Base-by-base conservation (phyloP, 371 early-diverging fungal species). In the Rhizopus delemar region DNA sequence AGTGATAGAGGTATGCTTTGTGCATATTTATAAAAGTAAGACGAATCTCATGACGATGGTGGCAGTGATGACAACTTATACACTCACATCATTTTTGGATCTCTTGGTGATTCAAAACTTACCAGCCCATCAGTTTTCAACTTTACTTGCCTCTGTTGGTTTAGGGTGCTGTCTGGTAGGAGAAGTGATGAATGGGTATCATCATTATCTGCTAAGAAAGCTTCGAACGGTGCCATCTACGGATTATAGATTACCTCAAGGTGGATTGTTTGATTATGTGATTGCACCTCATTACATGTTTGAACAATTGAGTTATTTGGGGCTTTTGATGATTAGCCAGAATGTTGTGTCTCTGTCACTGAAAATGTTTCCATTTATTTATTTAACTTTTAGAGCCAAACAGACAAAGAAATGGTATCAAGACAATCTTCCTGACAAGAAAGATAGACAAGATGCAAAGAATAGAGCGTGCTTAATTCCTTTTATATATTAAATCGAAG, bases 331-430 rank as follows among this genome's bases (percentile, higher is more conserved):
- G 32, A 15, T 61, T 15, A 63, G 66, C 48, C 71, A 70, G 51
- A 70, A 70, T 39, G 28, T 65, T 4, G 71, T 63, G 2, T 57
- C 66, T 5, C 9, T 66, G 3, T 15, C 54, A 2, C 33, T 70
- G 11, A 63, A 60, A 22, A 29, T 56, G 3, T 70, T 70, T 49
- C 71, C 71, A 5, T 60, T 70, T 22, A 41, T 70, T 9, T 70
- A 70, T 46, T 41, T 70, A n/a, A 63, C 71, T 15, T 28, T 61
- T 31, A 57, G 71, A 46, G 59, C 71, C 29, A 35, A 28, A 8
- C 46, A 58, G 15, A 70, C 71, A 9, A 57, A 53, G 32, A 61
- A 53, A 52, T 70, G 71, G 71, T 70, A 70, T 41, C 28, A 22
- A 2, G 12, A 28, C 5, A 33, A 62, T 38, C 53, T 70, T 3